Conservation (phyloP, 768 basidiomycete species). For the Russula dissimulans region DNA sequence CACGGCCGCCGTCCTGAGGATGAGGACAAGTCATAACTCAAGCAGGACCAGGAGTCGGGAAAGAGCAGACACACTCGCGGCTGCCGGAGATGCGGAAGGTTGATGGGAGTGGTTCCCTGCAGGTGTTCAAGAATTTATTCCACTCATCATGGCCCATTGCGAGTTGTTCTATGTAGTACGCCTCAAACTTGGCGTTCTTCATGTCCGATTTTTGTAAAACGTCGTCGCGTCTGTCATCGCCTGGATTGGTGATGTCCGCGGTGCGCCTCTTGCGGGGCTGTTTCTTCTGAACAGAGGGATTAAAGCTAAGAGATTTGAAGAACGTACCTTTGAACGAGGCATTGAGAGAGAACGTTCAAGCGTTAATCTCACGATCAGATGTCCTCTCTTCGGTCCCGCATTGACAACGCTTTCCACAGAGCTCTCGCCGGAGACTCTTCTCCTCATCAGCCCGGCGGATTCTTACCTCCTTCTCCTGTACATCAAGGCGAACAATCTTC, state of each 20-base stretch:
- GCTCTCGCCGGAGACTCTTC: constrained; percentile 26
- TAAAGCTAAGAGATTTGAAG: background rate
- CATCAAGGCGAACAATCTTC: constrained; percentile 15
- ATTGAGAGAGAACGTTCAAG: background rate
- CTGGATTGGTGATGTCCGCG: background rate
- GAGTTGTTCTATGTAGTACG: constrained; percentile 68
- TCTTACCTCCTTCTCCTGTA: constrained; percentile 19
- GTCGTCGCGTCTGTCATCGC: constrained; percentile 37
- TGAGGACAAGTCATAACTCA: background rate
- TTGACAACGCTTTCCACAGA: constrained; percentile 11
- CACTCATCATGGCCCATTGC: constrained; percentile 72
- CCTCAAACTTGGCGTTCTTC: constrained; percentile 57
- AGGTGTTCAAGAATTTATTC: constrained; percentile 53
- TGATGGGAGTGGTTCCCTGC: constrained; percentile 74
- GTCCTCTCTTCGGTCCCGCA: background rate
- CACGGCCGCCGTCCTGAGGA: constrained; percentile 50
- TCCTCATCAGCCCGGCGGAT: constrained; percentile 28
- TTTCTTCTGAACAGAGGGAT: background rate
- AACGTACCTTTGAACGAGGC: constrained; percentile 13
- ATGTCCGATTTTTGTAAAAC: constrained; percentile 53
- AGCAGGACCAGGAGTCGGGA: constrained; percentile 17
- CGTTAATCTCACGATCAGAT: background rate
- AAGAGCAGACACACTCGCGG: constrained; percentile 49
- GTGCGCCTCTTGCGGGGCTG: background rate
- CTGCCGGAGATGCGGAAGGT: constrained; percentile 91